Percentiles rank a stretch among this genome's conserved stretches.
Evolutionary conservation across 2,329 filamentous ascomycete genomes (phyloP).

Genomic region (Fusarium abutilonis): DNA sequence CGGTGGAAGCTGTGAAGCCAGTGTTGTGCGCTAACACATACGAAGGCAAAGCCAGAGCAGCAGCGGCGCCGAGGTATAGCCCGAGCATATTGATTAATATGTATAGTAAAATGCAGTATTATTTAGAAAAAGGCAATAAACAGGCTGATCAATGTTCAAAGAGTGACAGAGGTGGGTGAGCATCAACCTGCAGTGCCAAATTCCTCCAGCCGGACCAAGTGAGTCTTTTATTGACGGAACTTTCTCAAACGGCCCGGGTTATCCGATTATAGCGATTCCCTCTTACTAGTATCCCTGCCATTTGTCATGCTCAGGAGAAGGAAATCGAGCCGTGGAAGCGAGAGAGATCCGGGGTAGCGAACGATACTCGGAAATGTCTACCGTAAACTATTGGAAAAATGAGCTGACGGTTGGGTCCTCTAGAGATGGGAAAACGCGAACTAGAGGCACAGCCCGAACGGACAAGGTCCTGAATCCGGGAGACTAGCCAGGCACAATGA

Average conservation of each 20-base stretch:
- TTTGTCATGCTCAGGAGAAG: not conserved
- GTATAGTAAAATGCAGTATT: not conserved
- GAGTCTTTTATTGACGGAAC: not conserved
- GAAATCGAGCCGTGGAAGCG: not conserved
- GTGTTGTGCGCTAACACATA: not conserved
- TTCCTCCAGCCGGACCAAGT: not conserved
- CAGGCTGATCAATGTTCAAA: not conserved
- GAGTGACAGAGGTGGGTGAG: not conserved
- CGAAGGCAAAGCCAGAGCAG: not conserved
- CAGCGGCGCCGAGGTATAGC: not conserved
- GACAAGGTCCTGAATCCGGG: not conserved
- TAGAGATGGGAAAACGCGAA: not conserved
- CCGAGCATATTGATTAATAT: not conserved
- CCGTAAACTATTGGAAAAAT: not conserved
- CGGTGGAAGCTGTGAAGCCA: not conserved
- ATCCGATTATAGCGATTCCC: not conserved
- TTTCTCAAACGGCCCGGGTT: not conserved
- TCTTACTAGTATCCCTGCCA: not conserved
- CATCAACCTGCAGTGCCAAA: not conserved
- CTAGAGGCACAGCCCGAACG: not conserved
- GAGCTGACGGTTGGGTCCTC: not conserved
- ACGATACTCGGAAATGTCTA: no score
- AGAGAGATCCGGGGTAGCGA: not conserved
- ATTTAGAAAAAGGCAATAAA: not conserved
- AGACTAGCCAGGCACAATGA: not conserved